Evolutionary conservation across 495 filamentous ascomycete species (phyloP).

Genomic region (Aspergillus cavernicola): DNA sequence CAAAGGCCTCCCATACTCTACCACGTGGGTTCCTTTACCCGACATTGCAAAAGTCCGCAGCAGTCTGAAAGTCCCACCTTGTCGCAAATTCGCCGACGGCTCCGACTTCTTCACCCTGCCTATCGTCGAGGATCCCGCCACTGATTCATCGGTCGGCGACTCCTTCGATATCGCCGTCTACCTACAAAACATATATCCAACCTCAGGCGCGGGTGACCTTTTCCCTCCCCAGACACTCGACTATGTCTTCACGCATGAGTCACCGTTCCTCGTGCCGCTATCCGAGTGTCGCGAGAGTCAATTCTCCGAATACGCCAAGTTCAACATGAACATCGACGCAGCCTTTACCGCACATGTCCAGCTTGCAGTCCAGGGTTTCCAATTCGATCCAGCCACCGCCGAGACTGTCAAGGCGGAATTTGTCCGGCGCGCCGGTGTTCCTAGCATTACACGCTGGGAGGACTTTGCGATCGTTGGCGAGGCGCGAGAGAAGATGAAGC

Average conservation of each 20-base stretch:
- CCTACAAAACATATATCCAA: conserved; percentile 47
- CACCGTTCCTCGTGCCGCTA: conserved; percentile 23
- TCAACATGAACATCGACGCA: conserved; percentile 50
- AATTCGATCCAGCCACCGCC: conserved; percentile 41
- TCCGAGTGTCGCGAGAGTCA: conserved; percentile 18
- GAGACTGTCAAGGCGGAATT: conserved; percentile 44
- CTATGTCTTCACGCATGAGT: conserved; percentile 14
- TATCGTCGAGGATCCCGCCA: conserved; percentile 47
- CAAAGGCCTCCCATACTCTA: conserved; percentile 50
- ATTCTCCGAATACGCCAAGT: conserved; percentile 25
- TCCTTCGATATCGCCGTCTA: conserved; percentile 61
- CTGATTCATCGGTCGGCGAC: conserved; percentile 47
- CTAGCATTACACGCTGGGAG: conserved; percentile 48
- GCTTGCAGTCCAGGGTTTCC: conserved; percentile 33
- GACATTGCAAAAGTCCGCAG: conserved; percentile 46
- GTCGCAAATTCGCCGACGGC: conserved; percentile 55
- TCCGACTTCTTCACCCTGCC: conserved; percentile 57
- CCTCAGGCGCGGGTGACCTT: conserved; percentile 34
- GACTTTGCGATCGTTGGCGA: conserved; percentile 42
- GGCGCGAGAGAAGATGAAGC: conserved; percentile 32
- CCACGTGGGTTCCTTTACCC: conserved; percentile 49
- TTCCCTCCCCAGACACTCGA: conserved; percentile 37
- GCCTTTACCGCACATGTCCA: conserved; percentile 40
- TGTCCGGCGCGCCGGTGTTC: conserved; percentile 37
- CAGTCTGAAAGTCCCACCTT: conserved; percentile 39